Conservation (phyloP, 192 early-diverging fungal genomes). For the Rhizophlyctis rosea region DNA sequence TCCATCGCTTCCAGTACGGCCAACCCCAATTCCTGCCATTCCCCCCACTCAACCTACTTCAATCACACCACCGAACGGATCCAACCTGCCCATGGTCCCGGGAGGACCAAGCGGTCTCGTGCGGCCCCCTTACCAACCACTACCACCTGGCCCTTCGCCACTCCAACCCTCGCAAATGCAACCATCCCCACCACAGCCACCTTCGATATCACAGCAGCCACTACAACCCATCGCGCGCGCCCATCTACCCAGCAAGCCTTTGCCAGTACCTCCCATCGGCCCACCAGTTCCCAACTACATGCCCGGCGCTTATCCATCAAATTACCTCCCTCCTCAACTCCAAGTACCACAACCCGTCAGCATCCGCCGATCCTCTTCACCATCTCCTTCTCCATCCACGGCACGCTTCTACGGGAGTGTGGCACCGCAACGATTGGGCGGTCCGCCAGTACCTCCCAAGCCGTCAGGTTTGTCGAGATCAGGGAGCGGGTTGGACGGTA, state of each 20-base stretch:
- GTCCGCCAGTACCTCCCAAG: background rate
- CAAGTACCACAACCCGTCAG: conserved; percentile 14
- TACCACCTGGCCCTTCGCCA: background rate
- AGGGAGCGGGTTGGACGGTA: background rate
- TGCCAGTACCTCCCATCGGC: too few relatives aligned
- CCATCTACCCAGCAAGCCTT: too few relatives aligned
- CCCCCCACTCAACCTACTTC: background rate
- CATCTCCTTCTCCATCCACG: conserved; percentile 23
- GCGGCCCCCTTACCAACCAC: background rate
- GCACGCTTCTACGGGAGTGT: conserved; percentile 21
- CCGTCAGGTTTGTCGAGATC: background rate
- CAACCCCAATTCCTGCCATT: conserved; percentile 5
- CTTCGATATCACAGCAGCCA: conserved; percentile 8
- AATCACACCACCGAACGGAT: background rate
- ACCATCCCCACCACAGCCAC: conserved; percentile 10
- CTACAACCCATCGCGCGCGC: conserved; percentile 7
- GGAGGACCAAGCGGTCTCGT: background rate
- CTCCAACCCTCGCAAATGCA: background rate
- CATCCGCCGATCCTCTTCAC: conserved; percentile 27
- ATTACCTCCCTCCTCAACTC: too few relatives aligned
- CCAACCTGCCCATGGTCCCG: background rate
- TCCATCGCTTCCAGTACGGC: conserved; percentile 20
- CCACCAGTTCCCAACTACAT: too few relatives aligned
- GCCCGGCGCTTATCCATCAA: too few relatives aligned
- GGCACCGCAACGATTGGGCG: conserved; percentile 9